Evolutionary conservation across 208 protist species (phyloP).

Genomic region (Acanthamoeba sp.): DNA sequence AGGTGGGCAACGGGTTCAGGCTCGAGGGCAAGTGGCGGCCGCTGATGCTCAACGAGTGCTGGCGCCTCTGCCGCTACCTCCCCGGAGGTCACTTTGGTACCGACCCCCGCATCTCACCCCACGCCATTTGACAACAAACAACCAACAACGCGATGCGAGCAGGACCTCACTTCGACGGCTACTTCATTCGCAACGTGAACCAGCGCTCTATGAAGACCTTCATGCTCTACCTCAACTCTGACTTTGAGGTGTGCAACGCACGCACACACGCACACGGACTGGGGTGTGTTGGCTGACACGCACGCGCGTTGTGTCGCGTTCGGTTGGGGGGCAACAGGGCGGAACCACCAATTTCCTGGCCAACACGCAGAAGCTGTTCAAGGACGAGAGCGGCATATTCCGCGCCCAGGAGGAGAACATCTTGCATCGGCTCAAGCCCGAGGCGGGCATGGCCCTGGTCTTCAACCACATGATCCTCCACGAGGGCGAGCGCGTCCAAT

Average conservation of each 20-base stretch:
- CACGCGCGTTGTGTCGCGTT: not conserved
- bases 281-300: too few relatives aligned
- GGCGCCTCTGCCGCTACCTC: conserved; percentile 45
- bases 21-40: conserved; percentile 43
- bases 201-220: conserved; percentile 69
- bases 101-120: not conserved
- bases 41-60: conserved; percentile 35
- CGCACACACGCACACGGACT: not conserved
- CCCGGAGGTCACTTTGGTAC: conserved; percentile 61
- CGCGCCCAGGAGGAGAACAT: conserved; percentile 61
- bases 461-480: conserved; percentile 72
- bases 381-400: conserved; percentile 65
- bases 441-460: conserved; percentile 71
- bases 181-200: conserved; percentile 9
- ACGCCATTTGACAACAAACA: not conserved
- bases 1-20: conserved; percentile 30
- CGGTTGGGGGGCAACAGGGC: not conserved
- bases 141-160: too few relatives aligned
- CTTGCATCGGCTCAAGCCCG: conserved; percentile 22
- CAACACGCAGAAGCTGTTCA: conserved; percentile 30
- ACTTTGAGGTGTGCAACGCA: conserved; percentile 2
- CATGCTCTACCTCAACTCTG: conserved; percentile 70
- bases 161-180: conserved; percentile 54
- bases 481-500: conserved; percentile 24
- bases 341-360: conserved; percentile 51